Evolutionary conservation across 1,139 yeast species (phyloP), one percentile per base, ranked within the genome.

Genomic region (Tardiomyces digboiensis): DNA sequence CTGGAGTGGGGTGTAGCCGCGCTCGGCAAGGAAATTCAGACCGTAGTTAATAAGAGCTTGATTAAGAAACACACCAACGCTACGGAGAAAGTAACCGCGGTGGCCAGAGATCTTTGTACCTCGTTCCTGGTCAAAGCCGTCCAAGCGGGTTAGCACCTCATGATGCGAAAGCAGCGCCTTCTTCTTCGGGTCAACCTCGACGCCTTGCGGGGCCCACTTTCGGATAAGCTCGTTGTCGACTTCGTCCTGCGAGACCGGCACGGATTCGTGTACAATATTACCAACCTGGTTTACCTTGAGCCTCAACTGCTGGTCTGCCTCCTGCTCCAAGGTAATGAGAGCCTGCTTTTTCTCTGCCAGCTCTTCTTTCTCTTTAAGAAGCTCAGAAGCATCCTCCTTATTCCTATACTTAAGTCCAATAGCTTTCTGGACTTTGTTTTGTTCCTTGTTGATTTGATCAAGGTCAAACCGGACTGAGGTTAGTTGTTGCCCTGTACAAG

Each of bases 41-140:
- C 98, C 98, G 62, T 88, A 89, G 77, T 89, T 91, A 67, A 91
- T 91, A 68, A 91, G 75, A 33, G 99, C 99, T 71, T 93, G 97
- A 74, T 93, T 91, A 66, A 91, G 78, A 71, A 89, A 93, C 36
- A 91, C 98, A 69, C 98, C 98, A 59, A 78, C 84, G 66, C 83
- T 84, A 71, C 96, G 82, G 65, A 93, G 75, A 70, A 91, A 91
- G 71, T 88, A 91, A 52, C 99, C 99, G 71, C 99, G 84, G 76
- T 91, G 99, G 51, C 99, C 99, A 47, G 91, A 91, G 55, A 91
- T 82, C 72, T 89, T 85, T 52, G 87, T 95, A 65, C 99, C 99
- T 71, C 99, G 84, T 69, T 91, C 98, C 54, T 96, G 97, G 65
- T 91, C 99, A 66, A 87, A 91, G 52, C 99, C 99, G 61, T 91